Conservation (phyloP, 345 rosid species). For the Salix udensis region DNA sequence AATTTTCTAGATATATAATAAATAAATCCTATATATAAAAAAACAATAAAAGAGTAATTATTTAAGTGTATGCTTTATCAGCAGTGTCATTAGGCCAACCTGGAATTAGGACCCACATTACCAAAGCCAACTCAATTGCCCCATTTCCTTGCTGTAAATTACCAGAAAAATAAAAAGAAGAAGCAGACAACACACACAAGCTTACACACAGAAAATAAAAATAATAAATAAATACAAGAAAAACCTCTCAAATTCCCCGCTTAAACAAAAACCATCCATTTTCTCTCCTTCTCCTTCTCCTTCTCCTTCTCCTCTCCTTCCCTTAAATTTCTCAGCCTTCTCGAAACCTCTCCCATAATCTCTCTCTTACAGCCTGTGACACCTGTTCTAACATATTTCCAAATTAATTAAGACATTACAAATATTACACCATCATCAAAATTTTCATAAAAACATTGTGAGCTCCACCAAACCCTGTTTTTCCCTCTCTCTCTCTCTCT, state of each 20-base stretch:
- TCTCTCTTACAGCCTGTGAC: constrained; percentile 24
- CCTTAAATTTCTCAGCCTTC: background rate
- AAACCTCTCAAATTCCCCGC: background rate
- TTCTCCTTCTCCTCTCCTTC: too few species aligned
- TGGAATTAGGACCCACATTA: background rate
- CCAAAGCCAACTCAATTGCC: background rate
- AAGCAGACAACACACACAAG: background rate
- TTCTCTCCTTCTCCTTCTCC: too few species aligned
- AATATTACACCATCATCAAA: background rate
- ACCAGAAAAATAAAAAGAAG: background rate
- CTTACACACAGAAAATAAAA: background rate
- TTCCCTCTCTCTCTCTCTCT: constrained; percentile 19
- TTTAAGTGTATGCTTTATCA: background rate
- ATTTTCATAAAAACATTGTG: background rate
- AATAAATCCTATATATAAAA: too few species aligned
- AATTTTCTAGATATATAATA: too few species aligned
- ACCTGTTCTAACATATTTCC: constrained; percentile 1
- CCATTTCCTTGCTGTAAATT: background rate
- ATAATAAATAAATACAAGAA: background rate
- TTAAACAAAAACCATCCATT: background rate
- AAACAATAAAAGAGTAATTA: background rate
- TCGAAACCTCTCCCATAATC: background rate
- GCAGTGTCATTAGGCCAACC: background rate
- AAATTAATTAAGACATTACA: background rate
- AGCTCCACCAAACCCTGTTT: constrained; percentile 14